These are phyloP conservation scores for Komagataella pastoris DNA, from an alignment of 805 yeast species.

Conservation along the genomic window DNA sequence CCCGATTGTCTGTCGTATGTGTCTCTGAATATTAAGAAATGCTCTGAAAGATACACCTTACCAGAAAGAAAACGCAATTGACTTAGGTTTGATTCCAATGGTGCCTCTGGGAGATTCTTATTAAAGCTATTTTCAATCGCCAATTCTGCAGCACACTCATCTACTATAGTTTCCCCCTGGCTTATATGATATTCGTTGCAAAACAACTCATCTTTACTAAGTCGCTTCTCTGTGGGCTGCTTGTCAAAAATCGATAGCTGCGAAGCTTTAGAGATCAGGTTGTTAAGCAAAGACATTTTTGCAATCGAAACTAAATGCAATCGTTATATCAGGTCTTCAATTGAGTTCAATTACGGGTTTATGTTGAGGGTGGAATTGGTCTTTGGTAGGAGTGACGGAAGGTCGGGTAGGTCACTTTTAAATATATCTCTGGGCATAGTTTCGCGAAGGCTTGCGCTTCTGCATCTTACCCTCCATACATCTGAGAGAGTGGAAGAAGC, in stretches of 20 bases:
- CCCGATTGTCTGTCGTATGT: constrained; percentile 57
- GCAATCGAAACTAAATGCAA: not conserved
- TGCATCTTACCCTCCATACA: not conserved
- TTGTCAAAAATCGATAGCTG: constrained; percentile 31
- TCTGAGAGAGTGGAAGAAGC: not conserved
- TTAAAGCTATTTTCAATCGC: constrained; percentile 14
- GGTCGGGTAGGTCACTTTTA: not conserved
- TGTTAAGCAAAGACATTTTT: constrained; percentile 37
- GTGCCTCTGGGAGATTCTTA: not conserved
- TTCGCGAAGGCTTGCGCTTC: not conserved
- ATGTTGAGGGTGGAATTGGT: not conserved
- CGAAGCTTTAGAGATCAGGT: constrained; percentile 31
- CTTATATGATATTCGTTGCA: constrained; percentile 62
- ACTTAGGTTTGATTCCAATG: not conserved
- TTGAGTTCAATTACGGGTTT: not conserved
- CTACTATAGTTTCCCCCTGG: constrained; percentile 48
- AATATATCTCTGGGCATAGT: not conserved
- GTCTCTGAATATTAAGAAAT: constrained; percentile 65
- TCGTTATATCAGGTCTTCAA: not conserved
- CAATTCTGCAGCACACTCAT: constrained; percentile 57
- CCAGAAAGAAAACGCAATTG: constrained; percentile 32
- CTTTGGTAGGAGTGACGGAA: not conserved
- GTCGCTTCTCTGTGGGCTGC: constrained; percentile 22
- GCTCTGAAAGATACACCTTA: constrained; percentile 56
- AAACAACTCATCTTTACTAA: constrained; percentile 58